phyloP scores from a whole-genome alignment of 331 rosid species.

The Stylosanthes scabra region DNA sequence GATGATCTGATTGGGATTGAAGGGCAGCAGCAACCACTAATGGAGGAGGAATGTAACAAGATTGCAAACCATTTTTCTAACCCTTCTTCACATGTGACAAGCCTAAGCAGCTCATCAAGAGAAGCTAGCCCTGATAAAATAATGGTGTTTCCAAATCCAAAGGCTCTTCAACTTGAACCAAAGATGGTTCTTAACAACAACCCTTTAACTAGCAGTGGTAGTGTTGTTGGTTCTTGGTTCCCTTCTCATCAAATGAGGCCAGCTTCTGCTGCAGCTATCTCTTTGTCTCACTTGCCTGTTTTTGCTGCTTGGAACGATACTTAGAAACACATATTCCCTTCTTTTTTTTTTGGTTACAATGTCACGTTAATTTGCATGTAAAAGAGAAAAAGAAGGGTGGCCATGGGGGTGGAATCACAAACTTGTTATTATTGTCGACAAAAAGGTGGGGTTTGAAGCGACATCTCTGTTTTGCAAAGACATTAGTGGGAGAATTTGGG shows the following conservation, averaged over 20 bases:
- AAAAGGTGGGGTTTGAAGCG: conserved; percentile 20
- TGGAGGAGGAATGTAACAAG: conserved; percentile 52
- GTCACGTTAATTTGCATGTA: conserved; percentile 45
- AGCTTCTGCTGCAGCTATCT: conserved; percentile 46
- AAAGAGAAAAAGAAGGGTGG: neutral
- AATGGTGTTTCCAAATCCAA: conserved; percentile 62
- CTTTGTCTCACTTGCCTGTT: conserved; percentile 88
- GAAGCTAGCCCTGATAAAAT: conserved; percentile 81
- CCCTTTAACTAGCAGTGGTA: conserved; percentile 42
- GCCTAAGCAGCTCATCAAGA: conserved; percentile 88
- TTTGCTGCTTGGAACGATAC: conserved; percentile 90
- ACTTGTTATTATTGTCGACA: conserved; percentile 16
- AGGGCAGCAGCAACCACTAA: conserved; percentile 42
- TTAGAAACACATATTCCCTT: conserved; percentile 2
- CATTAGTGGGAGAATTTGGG: conserved; percentile 55
- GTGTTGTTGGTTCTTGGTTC: conserved; percentile 68
- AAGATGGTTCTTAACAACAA: conserved; percentile 47
- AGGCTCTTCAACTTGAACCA: conserved; percentile 47
- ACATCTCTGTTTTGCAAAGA: conserved; percentile 29
- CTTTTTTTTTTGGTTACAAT: conserved; percentile 11
- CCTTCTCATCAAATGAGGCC: conserved; percentile 82
- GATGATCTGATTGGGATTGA: conserved; percentile 69
- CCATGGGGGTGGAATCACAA: neutral
- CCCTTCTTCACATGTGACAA: conserved; percentile 76
- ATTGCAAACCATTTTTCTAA: conserved; percentile 72